Percentiles rank a stretch among this genome's conserved stretches.
Conservation (phyloP, 75 land plant genomes). For the Picea glauca region DNA sequence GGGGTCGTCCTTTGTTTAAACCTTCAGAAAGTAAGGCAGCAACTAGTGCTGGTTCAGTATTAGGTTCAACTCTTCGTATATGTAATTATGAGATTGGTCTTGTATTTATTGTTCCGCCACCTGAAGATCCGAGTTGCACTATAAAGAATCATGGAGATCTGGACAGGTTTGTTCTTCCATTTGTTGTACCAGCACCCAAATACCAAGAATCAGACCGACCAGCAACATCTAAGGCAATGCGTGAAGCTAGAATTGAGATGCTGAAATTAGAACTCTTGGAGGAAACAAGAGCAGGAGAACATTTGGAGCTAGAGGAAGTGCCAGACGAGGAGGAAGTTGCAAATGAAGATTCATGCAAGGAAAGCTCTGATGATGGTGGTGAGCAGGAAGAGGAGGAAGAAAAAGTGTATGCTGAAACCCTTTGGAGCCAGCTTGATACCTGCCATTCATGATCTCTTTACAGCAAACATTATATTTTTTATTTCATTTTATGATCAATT, state of each 20-base stretch:
- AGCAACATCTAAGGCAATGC: constrained; percentile 68
- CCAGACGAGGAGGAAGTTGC: constrained; percentile 16
- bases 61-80: constrained; percentile 43
- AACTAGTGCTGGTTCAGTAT: neutral
- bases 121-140: constrained; percentile 7
- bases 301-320: constrained; percentile 18
- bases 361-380: constrained; percentile 14
- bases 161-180: constrained; percentile 68
- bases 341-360: constrained; percentile 34
- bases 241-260: constrained; percentile 42
- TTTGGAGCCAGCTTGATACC: constrained; percentile 72
- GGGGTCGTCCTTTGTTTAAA: constrained; percentile 55
- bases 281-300: constrained; percentile 1
- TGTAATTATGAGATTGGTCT: constrained; percentile 89
- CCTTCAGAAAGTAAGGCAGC: constrained; percentile 4
- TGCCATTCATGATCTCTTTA: neutral
- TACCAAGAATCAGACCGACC: constrained; percentile 59
- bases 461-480: no score
- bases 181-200: constrained; percentile 76
- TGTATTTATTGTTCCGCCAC: constrained; percentile 61
- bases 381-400: constrained; percentile 55
- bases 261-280: constrained; percentile 9
- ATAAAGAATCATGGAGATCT: neutral
- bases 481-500: no score
- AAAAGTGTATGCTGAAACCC: constrained; percentile 60